phyloP scores from a whole-genome alignment of 768 basidiomycete species.

The Agrocybe praecox region DNA sequence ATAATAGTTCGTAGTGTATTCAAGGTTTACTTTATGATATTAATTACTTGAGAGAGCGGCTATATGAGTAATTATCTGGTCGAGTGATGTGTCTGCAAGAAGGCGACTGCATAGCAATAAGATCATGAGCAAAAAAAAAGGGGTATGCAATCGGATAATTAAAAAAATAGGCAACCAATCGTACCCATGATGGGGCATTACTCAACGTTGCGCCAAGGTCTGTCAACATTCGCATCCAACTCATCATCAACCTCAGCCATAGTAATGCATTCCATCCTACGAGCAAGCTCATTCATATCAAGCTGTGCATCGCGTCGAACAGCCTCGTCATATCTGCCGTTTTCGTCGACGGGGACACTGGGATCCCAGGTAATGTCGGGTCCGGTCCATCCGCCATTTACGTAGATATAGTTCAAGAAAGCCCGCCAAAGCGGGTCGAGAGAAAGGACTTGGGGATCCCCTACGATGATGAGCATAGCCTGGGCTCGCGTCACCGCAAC shows the following conservation, averaged over 20 bases:
- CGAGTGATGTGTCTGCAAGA: too few relatives aligned
- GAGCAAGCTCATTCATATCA: slow-evolving; percentile 47
- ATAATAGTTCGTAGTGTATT: too few relatives aligned
- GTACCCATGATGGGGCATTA: too few relatives aligned
- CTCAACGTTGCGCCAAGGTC: slow-evolving; percentile 44
- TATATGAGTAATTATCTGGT: too few relatives aligned
- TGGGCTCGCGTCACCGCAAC: slow-evolving; percentile 66
- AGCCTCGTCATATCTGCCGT: slow-evolving; percentile 41
- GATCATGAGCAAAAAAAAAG: too few relatives aligned
- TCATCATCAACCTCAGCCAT: slow-evolving; percentile 29
- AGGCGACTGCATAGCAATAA: too few relatives aligned
- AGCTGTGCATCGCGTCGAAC: slow-evolving; percentile 30
- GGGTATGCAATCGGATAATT: too few relatives aligned
- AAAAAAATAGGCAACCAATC: too few relatives aligned
- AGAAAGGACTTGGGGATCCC: slow-evolving; percentile 58
- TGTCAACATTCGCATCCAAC: slow-evolving; percentile 37
- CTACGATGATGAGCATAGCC: slow-evolving; percentile 60
- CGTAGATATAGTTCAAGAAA: slow-evolving; percentile 61
- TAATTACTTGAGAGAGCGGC: too few relatives aligned
- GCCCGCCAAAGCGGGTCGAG: slow-evolving; percentile 65
- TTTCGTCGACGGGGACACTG: slow-evolving; percentile 31
- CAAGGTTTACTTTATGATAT: too few relatives aligned
- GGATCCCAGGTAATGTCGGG: slow-evolving; percentile 54
- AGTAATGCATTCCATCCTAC: slow-evolving; percentile 34
- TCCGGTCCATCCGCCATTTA: slow-evolving; percentile 57